Evolutionary conservation across 2,329 filamentous ascomycete genomes (phyloP), one percentile per base, ranked within the genome.

Genomic region (Boeremia exigua): DNA sequence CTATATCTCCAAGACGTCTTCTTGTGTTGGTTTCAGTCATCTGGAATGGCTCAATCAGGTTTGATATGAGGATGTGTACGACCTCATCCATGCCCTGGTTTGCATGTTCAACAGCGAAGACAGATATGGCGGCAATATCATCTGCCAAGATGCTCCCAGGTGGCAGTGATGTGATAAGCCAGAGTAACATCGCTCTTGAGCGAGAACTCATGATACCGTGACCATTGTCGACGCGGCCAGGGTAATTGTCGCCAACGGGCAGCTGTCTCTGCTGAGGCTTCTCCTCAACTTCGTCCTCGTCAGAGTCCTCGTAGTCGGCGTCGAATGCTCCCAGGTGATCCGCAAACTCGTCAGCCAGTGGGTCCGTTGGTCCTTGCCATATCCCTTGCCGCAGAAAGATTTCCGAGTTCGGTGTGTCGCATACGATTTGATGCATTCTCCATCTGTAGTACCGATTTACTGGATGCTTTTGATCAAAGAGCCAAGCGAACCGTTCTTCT

Each of bases 401-500:
- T 43, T 71, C 68, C 2, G 62, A 40, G 34, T 62, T 63, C 4
- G 61, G 52, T 6, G 61, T 63, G 32, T 66, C 87, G 1, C 90
- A 92, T n/a, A 94, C 80, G 8, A 94, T 83, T 65, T 95, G 88
- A 90, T 93, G 97, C 39, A 98, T 71, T 39, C 91, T 86, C 90
- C 92, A 98, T 38, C 95, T 87, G 75, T 98, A 98, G 84, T 93
- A 99, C 14, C 96, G 14, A 89, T 94, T 25, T 87, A 92, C 59
- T 83, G 81, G 68, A 33, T 75, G 72, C 88, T 93, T 62, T 88
- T 84, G 17, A 73, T 98, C 89, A 88, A 91, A 99, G 5, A 99
- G 81, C 90, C 93, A 99, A 0, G 92, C 90, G 87, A 94, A 98
- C 62, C 89, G 92, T 73, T 96, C 91, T 56, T 96, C 91, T 36